Percentiles rank a stretch among this genome's conserved stretches.
These are phyloP conservation scores for Panicum hallii DNA, from an alignment of 202 grass and related monocot genomes.

Conservation along the genomic window DNA sequence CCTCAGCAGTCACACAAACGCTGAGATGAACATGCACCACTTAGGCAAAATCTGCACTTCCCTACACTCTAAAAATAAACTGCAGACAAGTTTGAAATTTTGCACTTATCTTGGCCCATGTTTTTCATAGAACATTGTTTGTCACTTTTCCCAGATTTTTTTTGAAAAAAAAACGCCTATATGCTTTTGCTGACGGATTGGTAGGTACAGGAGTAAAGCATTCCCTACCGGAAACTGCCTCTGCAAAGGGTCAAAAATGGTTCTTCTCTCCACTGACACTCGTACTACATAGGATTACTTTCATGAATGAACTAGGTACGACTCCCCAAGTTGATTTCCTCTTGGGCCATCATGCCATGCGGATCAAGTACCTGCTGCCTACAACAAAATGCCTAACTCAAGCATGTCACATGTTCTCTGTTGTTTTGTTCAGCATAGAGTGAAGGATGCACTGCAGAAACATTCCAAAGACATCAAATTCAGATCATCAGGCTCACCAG, in stretches of 20 bases:
- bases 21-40: too few relatives aligned
- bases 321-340: background rate
- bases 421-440: background rate
- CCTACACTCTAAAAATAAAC: too few relatives aligned
- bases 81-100: too few relatives aligned
- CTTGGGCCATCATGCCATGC: background rate
- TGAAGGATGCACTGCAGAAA: slow-evolving; percentile 4
- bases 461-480: slow-evolving; percentile 12
- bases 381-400: background rate
- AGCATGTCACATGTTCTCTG: background rate
- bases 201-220: background rate
- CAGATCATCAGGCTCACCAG: background rate
- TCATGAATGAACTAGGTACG: background rate
- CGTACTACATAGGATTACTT: background rate
- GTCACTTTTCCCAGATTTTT: too few relatives aligned
- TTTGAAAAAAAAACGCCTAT: too few relatives aligned
- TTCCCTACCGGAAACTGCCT: background rate
- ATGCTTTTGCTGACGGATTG: too few relatives aligned
- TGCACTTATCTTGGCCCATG: too few relatives aligned
- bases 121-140: too few relatives aligned
- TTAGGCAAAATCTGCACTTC: too few relatives aligned
- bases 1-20: too few relatives aligned
- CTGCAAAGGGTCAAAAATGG: background rate
- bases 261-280: background rate
- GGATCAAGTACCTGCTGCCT: background rate